phyloP scores from a whole-genome alignment of 495 filamentous ascomycete species.

The Coniosporium apollinis region DNA sequence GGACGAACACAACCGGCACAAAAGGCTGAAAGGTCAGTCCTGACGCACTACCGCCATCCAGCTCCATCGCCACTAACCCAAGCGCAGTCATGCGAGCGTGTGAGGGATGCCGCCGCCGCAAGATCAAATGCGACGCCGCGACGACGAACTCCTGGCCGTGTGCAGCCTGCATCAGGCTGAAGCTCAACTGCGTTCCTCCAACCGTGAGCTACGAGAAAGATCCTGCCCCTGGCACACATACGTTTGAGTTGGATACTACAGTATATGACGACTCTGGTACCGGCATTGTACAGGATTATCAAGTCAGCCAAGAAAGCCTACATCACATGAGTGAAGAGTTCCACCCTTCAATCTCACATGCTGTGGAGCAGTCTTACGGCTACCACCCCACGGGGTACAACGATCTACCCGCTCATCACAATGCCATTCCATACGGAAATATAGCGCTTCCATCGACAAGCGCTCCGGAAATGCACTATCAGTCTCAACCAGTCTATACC shows the following conservation, averaged over 20 bases:
- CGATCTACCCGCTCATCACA: no score
- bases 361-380: no score
- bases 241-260: constrained; percentile 19
- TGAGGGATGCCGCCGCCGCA: constrained; percentile 80
- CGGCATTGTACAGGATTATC: no score
- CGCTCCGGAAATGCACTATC: no score
- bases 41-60: background rate
- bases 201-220: constrained; percentile 76
- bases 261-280: no score
- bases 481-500: no score
- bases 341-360: no score
- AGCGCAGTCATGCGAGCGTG: constrained; percentile 88
- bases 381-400: no score
- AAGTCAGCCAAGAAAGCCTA: no score
- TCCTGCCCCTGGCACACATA: constrained; percentile 14
- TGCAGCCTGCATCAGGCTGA: constrained; percentile 80
- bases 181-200: constrained; percentile 84
- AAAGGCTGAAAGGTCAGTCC: constrained; percentile 78
- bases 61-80: constrained; percentile 8
- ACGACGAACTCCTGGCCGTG: constrained; percentile 98
- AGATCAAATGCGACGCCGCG: constrained; percentile 94
- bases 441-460: no score
- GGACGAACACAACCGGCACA: constrained; percentile 97
- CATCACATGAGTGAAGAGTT: no score
- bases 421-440: no score